Evolutionary conservation across 805 yeast genomes (phyloP).

Genomic region (Zygosaccharomyces bisporus): DNA sequence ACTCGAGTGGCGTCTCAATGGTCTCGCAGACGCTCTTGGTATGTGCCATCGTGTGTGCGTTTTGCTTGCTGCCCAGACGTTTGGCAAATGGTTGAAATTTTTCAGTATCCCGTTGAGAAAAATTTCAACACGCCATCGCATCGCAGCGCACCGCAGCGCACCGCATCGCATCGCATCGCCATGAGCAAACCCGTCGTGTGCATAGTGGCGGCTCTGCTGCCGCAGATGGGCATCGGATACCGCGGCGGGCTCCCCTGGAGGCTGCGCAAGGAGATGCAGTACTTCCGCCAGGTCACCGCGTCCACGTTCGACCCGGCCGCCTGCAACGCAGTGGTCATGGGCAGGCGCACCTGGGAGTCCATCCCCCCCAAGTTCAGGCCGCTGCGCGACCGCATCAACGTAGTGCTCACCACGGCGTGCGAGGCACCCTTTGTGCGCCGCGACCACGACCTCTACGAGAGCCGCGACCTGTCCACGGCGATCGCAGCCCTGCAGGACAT

Average conservation of each 20-base stretch:
- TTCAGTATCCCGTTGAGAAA: neutral
- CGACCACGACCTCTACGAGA: constrained; percentile 31
- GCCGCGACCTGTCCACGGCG: constrained; percentile 45
- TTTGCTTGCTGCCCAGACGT: too few relatives aligned
- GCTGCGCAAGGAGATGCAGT: constrained; percentile 77
- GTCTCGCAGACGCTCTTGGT: constrained; percentile 18
- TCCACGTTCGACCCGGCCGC: constrained; percentile 34
- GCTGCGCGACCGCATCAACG: constrained; percentile 66
- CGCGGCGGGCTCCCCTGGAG: constrained; percentile 87
- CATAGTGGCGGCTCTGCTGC: constrained; percentile 82
- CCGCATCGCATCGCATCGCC: neutral
- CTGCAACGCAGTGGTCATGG: constrained; percentile 86
- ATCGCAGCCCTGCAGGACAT: constrained; percentile 31
- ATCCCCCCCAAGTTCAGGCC: constrained; percentile 86
- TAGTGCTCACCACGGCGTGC: constrained; percentile 54
- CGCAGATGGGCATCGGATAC: constrained; percentile 79
- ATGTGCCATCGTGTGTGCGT: too few relatives aligned
- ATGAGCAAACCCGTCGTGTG: constrained; percentile 45
- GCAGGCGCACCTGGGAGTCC: constrained; percentile 93
- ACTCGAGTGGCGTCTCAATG: constrained; percentile 12
- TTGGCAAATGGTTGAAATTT: too few relatives aligned
- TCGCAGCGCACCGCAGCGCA: neutral
- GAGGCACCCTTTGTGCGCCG: neutral
- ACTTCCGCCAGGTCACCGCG: constrained; percentile 72
- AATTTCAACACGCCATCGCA: neutral